phyloP scores from a whole-genome alignment of 1,139 yeast genomes.

The Saccharomyces hybrid region DNA sequence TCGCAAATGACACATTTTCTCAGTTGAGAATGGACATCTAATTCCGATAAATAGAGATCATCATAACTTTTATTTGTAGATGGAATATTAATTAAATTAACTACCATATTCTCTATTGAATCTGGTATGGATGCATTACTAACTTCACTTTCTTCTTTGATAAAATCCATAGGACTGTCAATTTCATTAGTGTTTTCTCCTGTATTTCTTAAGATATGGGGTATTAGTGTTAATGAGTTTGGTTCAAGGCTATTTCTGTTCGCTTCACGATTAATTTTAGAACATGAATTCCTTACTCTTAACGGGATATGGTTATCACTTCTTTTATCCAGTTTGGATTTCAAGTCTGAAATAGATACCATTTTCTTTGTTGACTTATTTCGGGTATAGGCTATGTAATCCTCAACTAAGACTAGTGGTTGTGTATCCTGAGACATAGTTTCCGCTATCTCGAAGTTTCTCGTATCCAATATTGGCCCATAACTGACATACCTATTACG shows the following conservation, averaged over 20 bases:
- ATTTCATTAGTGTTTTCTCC: not conserved
- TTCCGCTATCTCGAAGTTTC: conserved; percentile 1
- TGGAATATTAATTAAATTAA: conserved; percentile 12
- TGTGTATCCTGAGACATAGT: conserved; percentile 5
- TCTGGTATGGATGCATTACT: conserved; percentile 2
- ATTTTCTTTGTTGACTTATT: conserved; percentile 14
- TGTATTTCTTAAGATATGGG: not conserved
- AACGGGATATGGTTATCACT: conserved; percentile 21
- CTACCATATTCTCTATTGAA: conserved; percentile 13
- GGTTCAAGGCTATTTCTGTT: not conserved
- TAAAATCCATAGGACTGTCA: not conserved
- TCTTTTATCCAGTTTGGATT: conserved; percentile 18
- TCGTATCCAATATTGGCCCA: conserved; percentile 3
- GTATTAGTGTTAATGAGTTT: not conserved
- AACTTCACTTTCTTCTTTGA: not conserved
- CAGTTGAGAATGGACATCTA: conserved; percentile 25
- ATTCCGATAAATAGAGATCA: conserved; percentile 19
- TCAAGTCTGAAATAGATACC: conserved; percentile 25
- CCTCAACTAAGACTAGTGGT: conserved; percentile 27
- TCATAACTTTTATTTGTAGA: conserved; percentile 8
- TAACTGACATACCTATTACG: conserved; percentile 21
- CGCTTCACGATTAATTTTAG: not conserved
- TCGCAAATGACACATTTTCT: conserved; percentile 61
- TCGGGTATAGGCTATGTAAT: conserved; percentile 20
- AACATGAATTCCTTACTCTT: conserved; percentile 11